Conservation (phyloP, 148 eudicot species). For the Suaeda aralocaspica region DNA sequence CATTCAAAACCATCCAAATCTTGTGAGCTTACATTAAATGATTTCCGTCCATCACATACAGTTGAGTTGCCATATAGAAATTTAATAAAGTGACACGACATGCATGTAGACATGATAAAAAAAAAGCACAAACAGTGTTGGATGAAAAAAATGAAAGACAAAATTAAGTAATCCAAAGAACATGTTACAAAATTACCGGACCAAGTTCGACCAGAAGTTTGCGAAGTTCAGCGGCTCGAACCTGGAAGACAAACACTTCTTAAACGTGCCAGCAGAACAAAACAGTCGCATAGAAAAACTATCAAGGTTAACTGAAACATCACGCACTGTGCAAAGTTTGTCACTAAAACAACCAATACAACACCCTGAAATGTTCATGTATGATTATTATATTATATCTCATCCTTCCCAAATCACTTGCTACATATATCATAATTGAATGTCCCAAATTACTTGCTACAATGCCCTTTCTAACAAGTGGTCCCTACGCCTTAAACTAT, state of each 20-base stretch:
- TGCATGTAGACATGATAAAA: background rate
- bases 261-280: background rate
- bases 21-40: background rate
- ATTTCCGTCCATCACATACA: background rate
- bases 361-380: no score
- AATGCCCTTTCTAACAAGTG: no score
- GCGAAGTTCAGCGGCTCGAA: conserved; percentile 91
- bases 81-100: background rate
- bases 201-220: conserved; percentile 81
- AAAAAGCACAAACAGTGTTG: conserved; percentile 8
- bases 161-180: background rate
- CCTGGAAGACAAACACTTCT: conserved; percentile 32
- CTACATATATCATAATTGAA: no score
- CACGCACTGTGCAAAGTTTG: no score
- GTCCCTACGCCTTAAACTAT: no score
- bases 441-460: no score
- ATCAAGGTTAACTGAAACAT: no score
- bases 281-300: no score
- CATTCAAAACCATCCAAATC: background rate
- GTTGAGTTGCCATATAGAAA: background rate
- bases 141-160: background rate
- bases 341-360: no score
- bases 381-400: no score
- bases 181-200: conserved; percentile 48
- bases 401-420: no score